Conservation (phyloP, 441 rosid species). For the Corymbia calophylla region DNA sequence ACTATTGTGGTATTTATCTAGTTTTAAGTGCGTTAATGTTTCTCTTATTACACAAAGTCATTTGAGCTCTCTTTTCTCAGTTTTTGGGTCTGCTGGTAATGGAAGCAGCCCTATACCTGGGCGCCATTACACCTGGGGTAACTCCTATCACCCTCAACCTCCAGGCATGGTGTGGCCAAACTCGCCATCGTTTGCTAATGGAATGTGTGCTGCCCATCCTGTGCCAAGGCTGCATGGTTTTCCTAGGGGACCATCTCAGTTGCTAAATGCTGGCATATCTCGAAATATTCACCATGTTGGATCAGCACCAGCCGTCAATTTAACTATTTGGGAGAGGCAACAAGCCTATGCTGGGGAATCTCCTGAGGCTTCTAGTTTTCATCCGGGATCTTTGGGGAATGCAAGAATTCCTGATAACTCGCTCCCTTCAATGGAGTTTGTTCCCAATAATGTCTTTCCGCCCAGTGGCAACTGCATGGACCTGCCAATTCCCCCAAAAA, state of each 20-base stretch:
- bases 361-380: constrained; percentile 51
- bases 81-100: constrained; percentile 52
- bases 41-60: not conserved
- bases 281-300: constrained; percentile 55
- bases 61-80: constrained; percentile 19
- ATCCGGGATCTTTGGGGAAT: constrained; percentile 54
- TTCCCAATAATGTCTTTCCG: constrained; percentile 40
- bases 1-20: not conserved
- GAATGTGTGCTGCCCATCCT: constrained; percentile 34
- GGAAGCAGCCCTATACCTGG: constrained; percentile 42
- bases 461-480: constrained; percentile 49
- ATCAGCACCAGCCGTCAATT: constrained; percentile 58
- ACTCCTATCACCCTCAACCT: constrained; percentile 36
- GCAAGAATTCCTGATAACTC: constrained; percentile 40
- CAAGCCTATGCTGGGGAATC: constrained; percentile 46
- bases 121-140: constrained; percentile 44
- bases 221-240: constrained; percentile 36
- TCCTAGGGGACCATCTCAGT: constrained; percentile 42
- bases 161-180: constrained; percentile 51
- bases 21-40: not conserved
- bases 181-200: constrained; percentile 40
- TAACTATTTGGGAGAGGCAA: constrained; percentile 59
- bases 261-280: constrained; percentile 47
- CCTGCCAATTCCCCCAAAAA: constrained; percentile 19
- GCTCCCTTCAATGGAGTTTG: constrained; percentile 46